These are phyloP conservation scores for Monascus ruber DNA, from an alignment of 2,329 filamentous ascomycete genomes.

Conservation along the genomic window DNA sequence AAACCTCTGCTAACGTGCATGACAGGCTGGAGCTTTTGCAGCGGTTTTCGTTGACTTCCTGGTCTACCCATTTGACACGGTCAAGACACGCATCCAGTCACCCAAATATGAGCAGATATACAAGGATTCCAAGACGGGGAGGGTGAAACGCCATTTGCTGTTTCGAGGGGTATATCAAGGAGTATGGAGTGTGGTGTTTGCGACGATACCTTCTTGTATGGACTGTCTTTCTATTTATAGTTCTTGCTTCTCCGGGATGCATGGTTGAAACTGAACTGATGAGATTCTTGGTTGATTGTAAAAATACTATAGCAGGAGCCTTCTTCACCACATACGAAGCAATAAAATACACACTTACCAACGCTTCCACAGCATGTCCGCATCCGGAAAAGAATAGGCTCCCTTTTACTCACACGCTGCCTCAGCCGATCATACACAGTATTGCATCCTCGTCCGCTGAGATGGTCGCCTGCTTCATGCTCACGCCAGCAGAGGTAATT, in stretches of 20 bases:
- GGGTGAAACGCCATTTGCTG: slow-evolving; percentile 43
- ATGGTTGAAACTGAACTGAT: neutral
- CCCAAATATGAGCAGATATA: slow-evolving; percentile 61
- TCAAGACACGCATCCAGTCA: slow-evolving; percentile 78
- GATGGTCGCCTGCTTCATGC: slow-evolving; percentile 71
- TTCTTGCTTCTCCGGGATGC: too few relatives aligned
- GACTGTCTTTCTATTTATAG: too few relatives aligned
- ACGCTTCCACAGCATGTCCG: slow-evolving; percentile 28
- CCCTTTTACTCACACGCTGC: slow-evolving; percentile 37
- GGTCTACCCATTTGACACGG: slow-evolving; percentile 77
- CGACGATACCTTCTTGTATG: slow-evolving; percentile 74
- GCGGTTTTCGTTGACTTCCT: slow-evolving; percentile 78
- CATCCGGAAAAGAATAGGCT: slow-evolving; percentile 1
- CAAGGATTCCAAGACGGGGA: slow-evolving; percentile 44
- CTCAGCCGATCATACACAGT: slow-evolving; percentile 60
- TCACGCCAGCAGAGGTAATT: slow-evolving; percentile 80
- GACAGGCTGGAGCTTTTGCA: slow-evolving; percentile 68
- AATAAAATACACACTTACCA: slow-evolving; percentile 53
- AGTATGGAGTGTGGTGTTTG: slow-evolving; percentile 70
- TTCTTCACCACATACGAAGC: slow-evolving; percentile 89
- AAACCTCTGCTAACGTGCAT: neutral
- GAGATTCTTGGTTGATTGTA: neutral
- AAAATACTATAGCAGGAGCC: slow-evolving; percentile 50
- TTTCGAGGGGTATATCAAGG: slow-evolving; percentile 77
- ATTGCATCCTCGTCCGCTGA: slow-evolving; percentile 66